phyloP scores from a whole-genome alignment of 305 asterid genomes.

The Fraxinus albicans region DNA sequence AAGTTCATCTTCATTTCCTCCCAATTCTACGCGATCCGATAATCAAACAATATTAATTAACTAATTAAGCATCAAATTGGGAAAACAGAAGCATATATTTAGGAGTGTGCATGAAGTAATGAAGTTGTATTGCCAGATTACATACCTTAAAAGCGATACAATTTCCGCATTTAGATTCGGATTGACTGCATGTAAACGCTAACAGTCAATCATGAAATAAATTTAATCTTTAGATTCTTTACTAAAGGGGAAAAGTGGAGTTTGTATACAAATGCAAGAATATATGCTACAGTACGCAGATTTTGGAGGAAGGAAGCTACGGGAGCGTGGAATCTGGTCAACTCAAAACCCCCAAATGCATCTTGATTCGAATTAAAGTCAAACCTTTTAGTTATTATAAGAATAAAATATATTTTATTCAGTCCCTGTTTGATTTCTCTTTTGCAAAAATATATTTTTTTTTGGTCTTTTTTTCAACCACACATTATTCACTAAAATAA shows the following conservation, averaged over 20 bases:
- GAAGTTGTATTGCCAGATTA: constrained; percentile 2
- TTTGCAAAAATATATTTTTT: no score
- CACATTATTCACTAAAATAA: no score
- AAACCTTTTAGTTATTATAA: not conserved
- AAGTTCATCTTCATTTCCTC: constrained; percentile 41
- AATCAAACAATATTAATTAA: constrained; percentile 16
- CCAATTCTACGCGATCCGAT: constrained; percentile 23
- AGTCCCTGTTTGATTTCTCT: no score
- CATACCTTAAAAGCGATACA: constrained; percentile 24
- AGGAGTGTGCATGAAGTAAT: constrained; percentile 14
- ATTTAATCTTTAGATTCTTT: not conserved
- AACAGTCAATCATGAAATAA: not conserved
- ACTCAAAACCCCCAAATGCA: not conserved
- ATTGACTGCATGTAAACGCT: not conserved
- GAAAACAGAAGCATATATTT: not conserved
- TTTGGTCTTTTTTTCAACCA: no score
- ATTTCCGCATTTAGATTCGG: constrained; percentile 16
- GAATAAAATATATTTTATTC: not conserved
- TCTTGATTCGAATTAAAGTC: not conserved
- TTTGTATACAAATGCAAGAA: not conserved
- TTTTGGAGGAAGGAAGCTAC: not conserved
- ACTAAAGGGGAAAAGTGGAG: not conserved
- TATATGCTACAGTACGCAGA: not conserved
- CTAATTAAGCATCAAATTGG: not conserved
- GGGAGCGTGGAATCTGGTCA: constrained; percentile 1